Base-by-base conservation (phyloP, 306 rosid genomes). In the Cotoneaster glaucophyllus region DNA sequence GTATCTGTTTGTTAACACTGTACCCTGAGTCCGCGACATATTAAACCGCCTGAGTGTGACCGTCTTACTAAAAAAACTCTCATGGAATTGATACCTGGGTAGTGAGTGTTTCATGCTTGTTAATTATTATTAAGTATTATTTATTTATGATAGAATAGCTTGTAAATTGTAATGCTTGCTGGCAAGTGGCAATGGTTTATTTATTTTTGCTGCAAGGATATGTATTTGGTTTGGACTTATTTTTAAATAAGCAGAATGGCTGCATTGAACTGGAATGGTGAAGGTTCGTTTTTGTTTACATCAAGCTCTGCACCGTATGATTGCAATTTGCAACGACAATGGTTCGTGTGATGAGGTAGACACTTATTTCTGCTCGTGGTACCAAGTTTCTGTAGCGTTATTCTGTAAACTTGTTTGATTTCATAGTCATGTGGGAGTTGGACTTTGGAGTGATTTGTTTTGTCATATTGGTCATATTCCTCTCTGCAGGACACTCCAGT, bases 261-360 rank as follows among this genome's bases (percentile, higher is more conserved):
- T 74, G 87, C 88, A 34, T 78, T 74, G 73, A 82, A 85, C 82
- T 95, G 99, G 97, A 87, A 84, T 43, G 93, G 96, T 15, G 96
- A 95, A 85, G 97, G 99, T 70, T 83, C 96, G 71, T 89, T 95
- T 62, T 77, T 95, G 71, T 95, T 86, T 74, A 92, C 99, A 52
- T 95, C 99, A 78, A 92, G 97, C 77, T 90, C 99, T 79, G 99
- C 99, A 18, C 96, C 92, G 9, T 95, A 90, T 79, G 97, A 90
- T 79, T 82, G 99, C 77, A 84, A 82, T 3, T 79, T 82, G 99
- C 77, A 84, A 82, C 4, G 89, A 95, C 66, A 95, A 95, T 79
- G 96, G 99, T 76, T 82, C 79, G 59, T 95, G 99, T 74, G 83
- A 95, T 79, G 99, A 92, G 96, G 97, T 93, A 64, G 69, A 48